phyloP scores from a whole-genome alignment of 768 basidiomycete species.

The Xerocomellus dryophilus region DNA sequence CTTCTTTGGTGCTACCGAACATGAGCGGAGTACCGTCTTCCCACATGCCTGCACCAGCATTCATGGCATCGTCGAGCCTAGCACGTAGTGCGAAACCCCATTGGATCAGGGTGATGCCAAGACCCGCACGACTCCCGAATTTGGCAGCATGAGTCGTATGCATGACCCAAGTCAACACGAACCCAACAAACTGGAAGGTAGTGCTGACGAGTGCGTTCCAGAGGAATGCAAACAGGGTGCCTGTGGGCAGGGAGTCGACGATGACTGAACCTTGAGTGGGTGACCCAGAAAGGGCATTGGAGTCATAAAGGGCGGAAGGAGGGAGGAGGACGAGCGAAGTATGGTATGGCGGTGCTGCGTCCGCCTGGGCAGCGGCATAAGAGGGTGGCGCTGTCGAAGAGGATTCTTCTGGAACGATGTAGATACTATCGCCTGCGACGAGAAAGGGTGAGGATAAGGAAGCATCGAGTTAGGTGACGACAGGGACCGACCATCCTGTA shows the following conservation, averaged over 20 bases:
- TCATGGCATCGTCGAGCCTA: slow-evolving; percentile 43
- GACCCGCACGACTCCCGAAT: slow-evolving; percentile 87
- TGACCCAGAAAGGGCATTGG: slow-evolving; percentile 45
- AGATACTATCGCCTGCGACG: slow-evolving; percentile 63
- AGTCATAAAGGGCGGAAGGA: slow-evolving; percentile 19
- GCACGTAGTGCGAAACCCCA: slow-evolving; percentile 83
- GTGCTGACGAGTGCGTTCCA: slow-evolving; percentile 93
- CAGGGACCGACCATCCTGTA: slow-evolving; percentile 49
- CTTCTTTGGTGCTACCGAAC: slow-evolving; percentile 44
- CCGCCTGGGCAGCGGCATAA: slow-evolving; percentile 87
- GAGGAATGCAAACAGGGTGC: slow-evolving; percentile 79
- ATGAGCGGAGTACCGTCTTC: slow-evolving; percentile 34
- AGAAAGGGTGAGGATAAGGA: slow-evolving; percentile 1
- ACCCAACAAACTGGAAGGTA: slow-evolving; percentile 96
- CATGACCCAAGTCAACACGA: slow-evolving; percentile 89
- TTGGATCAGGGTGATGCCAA: slow-evolving; percentile 95
- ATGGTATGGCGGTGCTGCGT: slow-evolving; percentile 97
- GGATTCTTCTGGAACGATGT: slow-evolving; percentile 76
- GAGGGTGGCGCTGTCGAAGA: slow-evolving; percentile 87
- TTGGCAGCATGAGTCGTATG: slow-evolving; percentile 92
- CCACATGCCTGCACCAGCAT: slow-evolving; percentile 30
- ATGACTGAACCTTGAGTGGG: slow-evolving; percentile 66
- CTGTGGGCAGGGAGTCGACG: slow-evolving; percentile 84
- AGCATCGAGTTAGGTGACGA: not conserved
- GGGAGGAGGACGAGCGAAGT: slow-evolving; percentile 96